Percentiles rank a stretch among this genome's conserved stretches.
Conservation (phyloP, 2,329 filamentous ascomycete genomes). For the Arthrocladium fulminans region DNA sequence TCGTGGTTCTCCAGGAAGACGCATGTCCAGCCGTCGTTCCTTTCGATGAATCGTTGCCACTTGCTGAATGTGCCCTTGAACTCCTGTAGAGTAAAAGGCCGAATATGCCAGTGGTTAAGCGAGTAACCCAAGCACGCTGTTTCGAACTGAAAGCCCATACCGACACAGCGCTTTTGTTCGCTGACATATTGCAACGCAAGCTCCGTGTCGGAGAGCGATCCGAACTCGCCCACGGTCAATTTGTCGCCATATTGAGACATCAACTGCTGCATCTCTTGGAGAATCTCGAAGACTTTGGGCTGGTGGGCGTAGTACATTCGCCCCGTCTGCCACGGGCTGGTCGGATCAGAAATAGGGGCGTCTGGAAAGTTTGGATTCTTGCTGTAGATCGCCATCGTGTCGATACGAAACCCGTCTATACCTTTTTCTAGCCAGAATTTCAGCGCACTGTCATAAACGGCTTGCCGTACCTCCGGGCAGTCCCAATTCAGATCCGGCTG, state of each 20-base stretch:
- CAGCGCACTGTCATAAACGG: slow-evolving; percentile 56
- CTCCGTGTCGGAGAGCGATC: slow-evolving; percentile 49
- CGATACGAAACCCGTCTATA: slow-evolving; percentile 58
- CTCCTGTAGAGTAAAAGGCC: slow-evolving; percentile 39
- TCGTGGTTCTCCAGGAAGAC: slow-evolving; percentile 59
- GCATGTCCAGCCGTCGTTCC: slow-evolving; percentile 46
- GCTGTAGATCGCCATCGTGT: slow-evolving; percentile 57
- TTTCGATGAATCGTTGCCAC: slow-evolving; percentile 44
- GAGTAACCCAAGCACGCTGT: slow-evolving; percentile 35
- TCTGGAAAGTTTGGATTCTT: slow-evolving; percentile 49
- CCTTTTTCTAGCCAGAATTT: slow-evolving; percentile 64
- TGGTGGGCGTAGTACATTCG: too few species aligned
- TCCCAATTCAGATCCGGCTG: slow-evolving; percentile 76
- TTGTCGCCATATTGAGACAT: slow-evolving; percentile 50
- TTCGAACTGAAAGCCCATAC: slow-evolving; percentile 62
- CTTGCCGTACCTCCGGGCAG: slow-evolving; percentile 50
- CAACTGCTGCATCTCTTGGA: slow-evolving; percentile 54
- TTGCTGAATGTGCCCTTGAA: slow-evolving; percentile 41
- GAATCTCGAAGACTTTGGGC: too few species aligned
- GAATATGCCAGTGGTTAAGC: slow-evolving; percentile 42
- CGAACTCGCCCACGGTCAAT: slow-evolving; percentile 62
- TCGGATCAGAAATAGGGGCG: slow-evolving; percentile 37
- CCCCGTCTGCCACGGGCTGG: too few species aligned
- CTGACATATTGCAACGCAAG: slow-evolving; percentile 54
- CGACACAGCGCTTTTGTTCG: slow-evolving; percentile 49